These are phyloP conservation scores for Phytophthora citrophthora DNA, from an alignment of 352 stramenopile genomes.

Conservation along the genomic window DNA sequence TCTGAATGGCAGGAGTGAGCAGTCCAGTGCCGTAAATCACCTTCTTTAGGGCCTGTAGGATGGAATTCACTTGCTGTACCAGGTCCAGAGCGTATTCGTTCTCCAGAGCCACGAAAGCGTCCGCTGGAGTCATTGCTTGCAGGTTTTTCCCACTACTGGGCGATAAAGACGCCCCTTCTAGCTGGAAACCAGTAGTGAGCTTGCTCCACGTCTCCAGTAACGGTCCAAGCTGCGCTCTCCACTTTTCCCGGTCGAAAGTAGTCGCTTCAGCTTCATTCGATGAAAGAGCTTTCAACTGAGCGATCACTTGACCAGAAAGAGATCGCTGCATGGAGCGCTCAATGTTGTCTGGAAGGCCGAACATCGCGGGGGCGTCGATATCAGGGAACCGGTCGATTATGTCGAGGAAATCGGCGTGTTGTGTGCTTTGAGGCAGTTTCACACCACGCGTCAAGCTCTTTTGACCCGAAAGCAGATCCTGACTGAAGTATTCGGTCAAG, in stretches of 20 bases:
- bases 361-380: slow-evolving; percentile 81
- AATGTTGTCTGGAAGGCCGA: slow-evolving; percentile 95
- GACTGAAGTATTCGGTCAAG: slow-evolving; percentile 87
- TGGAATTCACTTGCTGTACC: slow-evolving; percentile 67
- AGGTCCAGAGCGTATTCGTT: slow-evolving; percentile 85
- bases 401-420: slow-evolving; percentile 71
- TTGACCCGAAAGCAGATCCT: slow-evolving; percentile 74
- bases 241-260: slow-evolving; percentile 93
- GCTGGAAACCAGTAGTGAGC: slow-evolving; percentile 64
- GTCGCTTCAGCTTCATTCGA: slow-evolving; percentile 59
- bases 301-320: slow-evolving; percentile 82
- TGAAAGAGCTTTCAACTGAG: slow-evolving; percentile 86
- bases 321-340: slow-evolving; percentile 94
- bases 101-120: slow-evolving; percentile 93
- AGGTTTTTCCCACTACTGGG: slow-evolving; percentile 42
- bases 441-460: slow-evolving; percentile 66
- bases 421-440: slow-evolving; percentile 72
- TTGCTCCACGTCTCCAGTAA: slow-evolving; percentile 92
- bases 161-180: slow-evolving; percentile 40
- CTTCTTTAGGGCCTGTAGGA: slow-evolving; percentile 84
- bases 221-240: slow-evolving; percentile 88
- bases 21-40: slow-evolving; percentile 92
- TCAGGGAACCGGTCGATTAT: slow-evolving; percentile 81
- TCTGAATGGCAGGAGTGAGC: slow-evolving; percentile 91
- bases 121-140: slow-evolving; percentile 70